phyloP scores from a whole-genome alignment of 768 basidiomycete species.

The Russula emetica region DNA sequence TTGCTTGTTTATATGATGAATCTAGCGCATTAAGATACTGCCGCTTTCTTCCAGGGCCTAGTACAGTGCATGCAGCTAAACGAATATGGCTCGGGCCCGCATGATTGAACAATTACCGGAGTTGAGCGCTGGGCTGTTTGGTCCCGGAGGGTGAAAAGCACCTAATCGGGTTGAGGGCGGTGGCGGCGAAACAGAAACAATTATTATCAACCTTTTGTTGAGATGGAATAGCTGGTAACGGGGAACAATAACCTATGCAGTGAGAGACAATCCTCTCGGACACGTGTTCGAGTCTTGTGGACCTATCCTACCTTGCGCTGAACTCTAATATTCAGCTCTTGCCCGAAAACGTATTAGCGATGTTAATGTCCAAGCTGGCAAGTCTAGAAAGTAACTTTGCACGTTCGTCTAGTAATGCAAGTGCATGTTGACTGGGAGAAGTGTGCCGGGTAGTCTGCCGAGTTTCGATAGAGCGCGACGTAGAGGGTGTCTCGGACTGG shows the following conservation, averaged over 20 bases:
- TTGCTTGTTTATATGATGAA: background rate
- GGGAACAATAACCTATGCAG: slow-evolving; percentile 12
- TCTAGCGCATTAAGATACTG: background rate
- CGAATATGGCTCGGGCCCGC: background rate
- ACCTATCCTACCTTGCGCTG: background rate
- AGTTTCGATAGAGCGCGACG: slow-evolving; percentile 7
- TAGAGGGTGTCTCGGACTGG: slow-evolving; percentile 2
- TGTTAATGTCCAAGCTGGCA: slow-evolving; percentile 39
- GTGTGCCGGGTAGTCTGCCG: slow-evolving; percentile 35
- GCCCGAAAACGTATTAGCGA: slow-evolving; percentile 4
- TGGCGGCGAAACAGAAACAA: slow-evolving; percentile 8
- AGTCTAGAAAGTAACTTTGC: slow-evolving; percentile 53
- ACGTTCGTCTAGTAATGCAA: slow-evolving; percentile 53
- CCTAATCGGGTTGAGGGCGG: background rate
- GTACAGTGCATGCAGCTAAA: background rate
- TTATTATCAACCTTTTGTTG: background rate
- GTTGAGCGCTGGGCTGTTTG: slow-evolving; percentile 2
- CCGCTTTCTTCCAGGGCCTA: background rate
- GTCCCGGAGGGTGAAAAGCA: background rate
- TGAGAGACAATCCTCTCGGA: slow-evolving; percentile 9
- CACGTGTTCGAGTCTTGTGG: slow-evolving; percentile 2
- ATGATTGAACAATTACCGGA: slow-evolving; percentile 14
- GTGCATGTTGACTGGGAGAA: slow-evolving; percentile 44
- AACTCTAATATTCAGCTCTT: slow-evolving; percentile 14
- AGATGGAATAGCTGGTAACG: background rate